Percentiles rank a stretch among this genome's conserved stretches.
phyloP scores from a whole-genome alignment of 1,284 basidiomycete species.

The Puccinia coronata region DNA sequence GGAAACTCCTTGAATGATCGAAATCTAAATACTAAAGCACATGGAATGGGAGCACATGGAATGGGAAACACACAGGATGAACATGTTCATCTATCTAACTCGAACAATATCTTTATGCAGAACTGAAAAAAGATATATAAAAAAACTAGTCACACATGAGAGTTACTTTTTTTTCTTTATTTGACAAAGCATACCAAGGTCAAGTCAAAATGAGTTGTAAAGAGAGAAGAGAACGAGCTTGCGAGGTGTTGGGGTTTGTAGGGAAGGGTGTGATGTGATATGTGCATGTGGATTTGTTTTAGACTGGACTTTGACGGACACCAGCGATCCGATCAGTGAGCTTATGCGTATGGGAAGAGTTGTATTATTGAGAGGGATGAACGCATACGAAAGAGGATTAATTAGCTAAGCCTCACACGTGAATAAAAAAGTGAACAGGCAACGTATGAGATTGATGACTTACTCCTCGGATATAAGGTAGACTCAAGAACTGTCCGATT shows the following conservation, averaged over 20 bases:
- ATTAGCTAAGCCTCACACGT: too few relatives aligned
- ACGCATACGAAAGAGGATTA: too few relatives aligned
- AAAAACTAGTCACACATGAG: neutral
- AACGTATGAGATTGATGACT: slow-evolving; percentile 49
- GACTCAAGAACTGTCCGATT: slow-evolving; percentile 78
- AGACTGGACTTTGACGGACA: slow-evolving; percentile 60
- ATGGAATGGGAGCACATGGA: too few relatives aligned
- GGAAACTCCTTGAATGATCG: neutral
- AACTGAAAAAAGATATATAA: neutral
- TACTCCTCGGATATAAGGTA: slow-evolving; percentile 66
- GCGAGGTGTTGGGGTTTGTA: neutral
- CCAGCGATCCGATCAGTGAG: slow-evolving; percentile 60
- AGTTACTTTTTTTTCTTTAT: neutral
- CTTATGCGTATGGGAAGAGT: too few relatives aligned
- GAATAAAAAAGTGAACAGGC: neutral
- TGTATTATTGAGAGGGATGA: too few relatives aligned
- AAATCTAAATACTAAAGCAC: too few relatives aligned
- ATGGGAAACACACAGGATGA: neutral
- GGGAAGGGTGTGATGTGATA: neutral
- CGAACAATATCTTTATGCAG: neutral
- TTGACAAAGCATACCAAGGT: slow-evolving; percentile 2
- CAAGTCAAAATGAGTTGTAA: neutral
- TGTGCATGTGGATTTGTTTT: slow-evolving; percentile 28
- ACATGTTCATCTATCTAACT: neutral
- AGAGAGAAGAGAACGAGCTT: neutral